phyloP scores from a whole-genome alignment of 768 basidiomycete genomes.

The Stropharia rugosoannulata region DNA sequence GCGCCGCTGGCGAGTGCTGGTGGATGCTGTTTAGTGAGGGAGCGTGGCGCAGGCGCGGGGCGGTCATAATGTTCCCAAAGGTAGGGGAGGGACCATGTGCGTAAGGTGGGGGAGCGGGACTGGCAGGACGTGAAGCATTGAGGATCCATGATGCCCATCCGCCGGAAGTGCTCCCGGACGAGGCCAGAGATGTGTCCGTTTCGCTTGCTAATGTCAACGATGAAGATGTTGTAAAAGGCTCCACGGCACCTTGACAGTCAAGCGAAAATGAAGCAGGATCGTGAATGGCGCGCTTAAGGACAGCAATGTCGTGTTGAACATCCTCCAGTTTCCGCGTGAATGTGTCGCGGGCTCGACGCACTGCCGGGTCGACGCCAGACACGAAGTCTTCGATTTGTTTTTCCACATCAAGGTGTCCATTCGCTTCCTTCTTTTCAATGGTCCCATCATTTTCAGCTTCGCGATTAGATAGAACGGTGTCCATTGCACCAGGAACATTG shows the following conservation, averaged over 20 bases:
- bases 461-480: not conserved
- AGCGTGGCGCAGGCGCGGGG: constrained; percentile 53
- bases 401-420: constrained; percentile 38
- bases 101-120: constrained; percentile 24
- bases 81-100: constrained; percentile 40
- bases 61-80: constrained; percentile 72
- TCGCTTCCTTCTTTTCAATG: constrained; percentile 12
- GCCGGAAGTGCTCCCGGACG: not conserved
- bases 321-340: constrained; percentile 67
- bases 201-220: constrained; percentile 7
- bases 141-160: constrained; percentile 64
- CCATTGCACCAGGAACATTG: constrained; percentile 50
- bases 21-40: constrained; percentile 29
- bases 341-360: constrained; percentile 43
- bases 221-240: constrained; percentile 11
- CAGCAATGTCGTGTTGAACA: constrained; percentile 74
- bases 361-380: constrained; percentile 47
- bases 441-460: constrained; percentile 5
- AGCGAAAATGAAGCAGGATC: constrained; percentile 31
- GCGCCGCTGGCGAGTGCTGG: constrained; percentile 8
- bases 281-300: constrained; percentile 59
- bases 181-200: not conserved
- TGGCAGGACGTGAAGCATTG: constrained; percentile 37
- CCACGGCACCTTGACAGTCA: constrained; percentile 3
- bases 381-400: constrained; percentile 55